Percentiles rank a stretch among this genome's conserved stretches.
These are phyloP conservation scores for Fusarium transvaalense DNA, from an alignment of 2,329 filamentous ascomycete genomes.

Conservation along the genomic window DNA sequence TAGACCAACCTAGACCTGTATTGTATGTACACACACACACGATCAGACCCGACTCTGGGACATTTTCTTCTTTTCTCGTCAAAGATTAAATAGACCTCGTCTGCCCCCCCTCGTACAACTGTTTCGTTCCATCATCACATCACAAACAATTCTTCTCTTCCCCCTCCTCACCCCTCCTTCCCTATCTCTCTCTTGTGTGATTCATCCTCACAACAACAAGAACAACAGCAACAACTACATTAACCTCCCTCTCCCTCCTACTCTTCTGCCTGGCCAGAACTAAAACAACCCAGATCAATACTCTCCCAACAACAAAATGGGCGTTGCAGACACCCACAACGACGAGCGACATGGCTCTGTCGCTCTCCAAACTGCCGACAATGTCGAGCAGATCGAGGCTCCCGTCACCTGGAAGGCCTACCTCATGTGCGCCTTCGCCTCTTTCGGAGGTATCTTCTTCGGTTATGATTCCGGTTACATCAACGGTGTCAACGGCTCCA, in stretches of 20 bases:
- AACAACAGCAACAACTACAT: constrained; percentile 11
- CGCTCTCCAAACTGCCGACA: constrained; percentile 59
- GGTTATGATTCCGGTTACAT: constrained; percentile 85
- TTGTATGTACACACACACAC: too few relatives aligned
- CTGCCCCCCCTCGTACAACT: constrained; percentile 41
- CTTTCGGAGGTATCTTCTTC: constrained; percentile 81
- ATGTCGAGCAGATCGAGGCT: constrained; percentile 73
- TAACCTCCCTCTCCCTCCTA: neutral
- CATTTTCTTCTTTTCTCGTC: constrained; percentile 30
- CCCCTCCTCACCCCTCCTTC: neutral
- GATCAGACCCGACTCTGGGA: neutral
- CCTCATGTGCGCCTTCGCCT: constrained; percentile 76
- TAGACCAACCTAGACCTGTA: neutral
- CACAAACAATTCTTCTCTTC: constrained; percentile 38
- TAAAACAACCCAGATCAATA: neutral
- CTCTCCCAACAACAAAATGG: constrained; percentile 37
- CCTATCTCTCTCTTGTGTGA: constrained; percentile 21
- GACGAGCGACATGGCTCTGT: constrained; percentile 46
- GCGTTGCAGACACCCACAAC: constrained; percentile 41
- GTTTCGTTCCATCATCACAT: constrained; percentile 38
- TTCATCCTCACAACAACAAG: constrained; percentile 13
- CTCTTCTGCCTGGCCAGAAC: constrained; percentile 13
- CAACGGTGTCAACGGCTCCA: constrained; percentile 70
- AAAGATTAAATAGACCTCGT: constrained; percentile 46
- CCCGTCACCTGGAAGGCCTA: constrained; percentile 78